Percentiles rank a stretch among this genome's conserved stretches.
Evolutionary conservation across 2,329 filamentous ascomycete species (phyloP).

Genomic region (Aspergillus caelatus): DNA sequence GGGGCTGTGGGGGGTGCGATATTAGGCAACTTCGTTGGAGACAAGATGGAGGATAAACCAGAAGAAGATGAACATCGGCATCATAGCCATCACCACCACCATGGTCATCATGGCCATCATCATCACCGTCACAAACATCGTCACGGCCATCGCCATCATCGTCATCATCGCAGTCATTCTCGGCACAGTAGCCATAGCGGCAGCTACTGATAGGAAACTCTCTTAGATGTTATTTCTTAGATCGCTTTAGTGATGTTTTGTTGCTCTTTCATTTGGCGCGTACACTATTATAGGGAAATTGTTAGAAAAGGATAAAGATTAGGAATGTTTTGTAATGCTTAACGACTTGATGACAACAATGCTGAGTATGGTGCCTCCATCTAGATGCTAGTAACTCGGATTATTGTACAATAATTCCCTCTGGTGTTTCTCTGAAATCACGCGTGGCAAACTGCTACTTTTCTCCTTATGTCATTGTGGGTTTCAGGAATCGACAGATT

Average conservation of each 20-base stretch:
- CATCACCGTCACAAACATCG: conserved; percentile 20
- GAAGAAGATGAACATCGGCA: conserved; percentile 15
- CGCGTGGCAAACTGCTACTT: not conserved
- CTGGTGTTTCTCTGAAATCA: not conserved
- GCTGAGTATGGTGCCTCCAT: not conserved
- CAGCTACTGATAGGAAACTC: not conserved
- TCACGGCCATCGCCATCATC: conserved; percentile 15
- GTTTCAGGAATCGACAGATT: not conserved
- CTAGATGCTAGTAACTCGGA: not conserved
- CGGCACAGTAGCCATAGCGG: conserved; percentile 23
- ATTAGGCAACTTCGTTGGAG: conserved; percentile 57
- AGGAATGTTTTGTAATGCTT: not conserved
- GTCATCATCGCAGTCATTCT: conserved; percentile 27
- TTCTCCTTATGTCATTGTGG: not conserved
- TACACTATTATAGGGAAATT: not conserved
- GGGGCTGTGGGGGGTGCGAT: conserved; percentile 62
- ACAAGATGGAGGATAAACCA: conserved; percentile 53
- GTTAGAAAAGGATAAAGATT: not conserved
- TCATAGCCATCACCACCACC: conserved; percentile 20
- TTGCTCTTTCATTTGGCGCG: not conserved
- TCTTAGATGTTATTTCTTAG: not conserved
- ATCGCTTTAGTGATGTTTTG: not conserved
- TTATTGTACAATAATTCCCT: not conserved
- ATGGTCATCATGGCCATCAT: conserved; percentile 21
- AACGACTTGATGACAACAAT: not conserved